Evolutionary conservation across 1,284 basidiomycete genomes (phyloP), one percentile per base, ranked within the genome.

Genomic region (Pulchroboletus neoregius): DNA sequence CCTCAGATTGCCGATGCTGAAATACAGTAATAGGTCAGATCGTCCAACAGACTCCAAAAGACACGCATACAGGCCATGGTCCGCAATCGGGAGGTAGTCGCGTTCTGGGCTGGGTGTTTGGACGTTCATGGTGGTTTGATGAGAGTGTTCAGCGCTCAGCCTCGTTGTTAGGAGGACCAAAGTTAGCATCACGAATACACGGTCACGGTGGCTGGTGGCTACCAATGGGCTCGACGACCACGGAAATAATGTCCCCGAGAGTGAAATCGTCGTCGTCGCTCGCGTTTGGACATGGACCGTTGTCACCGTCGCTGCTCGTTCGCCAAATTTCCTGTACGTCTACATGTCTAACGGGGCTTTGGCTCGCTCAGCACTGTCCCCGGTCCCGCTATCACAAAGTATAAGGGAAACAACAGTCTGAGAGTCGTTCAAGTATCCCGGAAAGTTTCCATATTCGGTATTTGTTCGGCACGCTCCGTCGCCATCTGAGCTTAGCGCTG

Each of bases 1-100:
- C 46, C 82, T 77, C 53, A 91, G 67, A 61, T 91, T 91, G 6
- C 87, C 87, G 51, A 91, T 90, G 34, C 86, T 88, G 55, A 30
- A 43, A 39, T 4, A 39, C 2, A 23, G 11, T 38, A 10, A 31
- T 7, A 1, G 16, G 38, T 64, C 32, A 58, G 52, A 43, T 48
- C 8, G 6, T 18, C 24, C 12, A 5, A 44, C 15, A 6, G 12
- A 15, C 30, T n/a, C 5, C 32, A 69, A 73, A 38, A 18, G 49
- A 26, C 22, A 36, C 31, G 68, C 79, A 58, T 62, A 87, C 83
- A 87, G 62, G 39, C 73, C 85, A 70, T 87, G 85, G 57, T 87
- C 84, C 23, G 82, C 75, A 43, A 87, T 84, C 16, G 81, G 69
- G 41, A 80, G 65, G 58, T 87, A 87, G 40, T 79, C 82, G 47